phyloP scores from a whole-genome alignment of 1,284 basidiomycete genomes.

The Amylostereum areolatum region DNA sequence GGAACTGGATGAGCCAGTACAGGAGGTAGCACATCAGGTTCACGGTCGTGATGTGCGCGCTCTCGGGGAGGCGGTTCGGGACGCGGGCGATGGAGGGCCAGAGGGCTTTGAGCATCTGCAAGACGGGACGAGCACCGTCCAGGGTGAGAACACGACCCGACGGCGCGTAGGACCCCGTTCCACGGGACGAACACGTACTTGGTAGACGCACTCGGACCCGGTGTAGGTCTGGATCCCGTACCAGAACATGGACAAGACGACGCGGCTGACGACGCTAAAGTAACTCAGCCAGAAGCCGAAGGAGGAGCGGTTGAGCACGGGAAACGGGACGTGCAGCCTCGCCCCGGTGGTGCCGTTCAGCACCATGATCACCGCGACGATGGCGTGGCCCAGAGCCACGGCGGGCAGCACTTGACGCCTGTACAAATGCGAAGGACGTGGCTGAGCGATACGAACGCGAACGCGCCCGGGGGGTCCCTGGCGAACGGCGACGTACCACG shows the following conservation, averaged over 20 bases:
- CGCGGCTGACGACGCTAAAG: constrained; percentile 69
- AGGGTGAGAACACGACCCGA: not conserved
- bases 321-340: constrained; percentile 63
- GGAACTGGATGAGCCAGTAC: constrained; percentile 70
- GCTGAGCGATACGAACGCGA: not conserved
- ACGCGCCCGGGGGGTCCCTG: too few relatives aligned
- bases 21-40: constrained; percentile 74
- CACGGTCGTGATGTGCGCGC: constrained; percentile 58
- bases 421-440: not conserved
- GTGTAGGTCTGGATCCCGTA: constrained; percentile 57
- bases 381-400: constrained; percentile 55
- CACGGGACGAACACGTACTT: constrained; percentile 25
- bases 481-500: constrained; percentile 36
- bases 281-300: constrained; percentile 80
- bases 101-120: constrained; percentile 68
- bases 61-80: constrained; percentile 55
- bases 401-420: constrained; percentile 59
- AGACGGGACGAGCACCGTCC: not conserved
- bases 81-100: constrained; percentile 66
- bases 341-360: constrained; percentile 72
- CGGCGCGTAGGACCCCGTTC: too few relatives aligned
- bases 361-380: constrained; percentile 53
- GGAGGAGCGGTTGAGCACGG: constrained; percentile 68
- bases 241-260: constrained; percentile 76
- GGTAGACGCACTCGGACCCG: constrained; percentile 60